These are phyloP conservation scores for Wickerhamomyces chambardii DNA, from an alignment of 805 yeast species.

Conservation along the genomic window DNA sequence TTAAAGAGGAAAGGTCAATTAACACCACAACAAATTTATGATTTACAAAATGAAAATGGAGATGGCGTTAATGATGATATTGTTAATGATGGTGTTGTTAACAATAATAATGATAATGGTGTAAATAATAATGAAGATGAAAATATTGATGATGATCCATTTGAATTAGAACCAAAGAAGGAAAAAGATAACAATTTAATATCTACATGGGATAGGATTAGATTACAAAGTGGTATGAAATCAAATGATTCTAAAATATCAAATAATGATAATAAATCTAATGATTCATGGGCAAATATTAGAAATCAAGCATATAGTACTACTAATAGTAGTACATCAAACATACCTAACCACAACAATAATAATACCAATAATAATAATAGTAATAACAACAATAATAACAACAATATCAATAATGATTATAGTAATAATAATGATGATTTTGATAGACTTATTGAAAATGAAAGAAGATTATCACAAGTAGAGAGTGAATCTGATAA, in stretches of 20 bases:
- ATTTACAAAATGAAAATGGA: too few relatives aligned
- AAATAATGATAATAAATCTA: neutral
- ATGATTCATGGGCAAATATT: neutral
- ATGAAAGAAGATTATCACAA: constrained; percentile 10
- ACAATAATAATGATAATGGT: constrained; percentile 8
- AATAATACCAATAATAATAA: neutral
- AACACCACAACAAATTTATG: constrained; percentile 1
- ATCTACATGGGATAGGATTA: constrained; percentile 29
- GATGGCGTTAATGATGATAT: neutral
- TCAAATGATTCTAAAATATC: neutral
- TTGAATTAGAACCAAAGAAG: constrained; percentile 3
- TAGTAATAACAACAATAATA: too few relatives aligned
- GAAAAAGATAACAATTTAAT: neutral
- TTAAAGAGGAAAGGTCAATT: neutral
- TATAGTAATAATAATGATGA: constrained; percentile 2
- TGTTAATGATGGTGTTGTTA: constrained; percentile 10
- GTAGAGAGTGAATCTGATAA: too few relatives aligned
- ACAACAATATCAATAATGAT: constrained; percentile 2
- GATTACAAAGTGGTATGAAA: constrained; percentile 18
- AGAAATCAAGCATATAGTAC: neutral
- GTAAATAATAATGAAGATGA: neutral
- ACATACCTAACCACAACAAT: constrained; percentile 3
- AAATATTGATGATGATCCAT: constrained; percentile 15
- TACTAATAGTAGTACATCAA: too few relatives aligned
- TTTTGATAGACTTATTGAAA: constrained; percentile 16